Base-by-base conservation (phyloP, 768 basidiomycete genomes). In the Suillus plorans region DNA sequence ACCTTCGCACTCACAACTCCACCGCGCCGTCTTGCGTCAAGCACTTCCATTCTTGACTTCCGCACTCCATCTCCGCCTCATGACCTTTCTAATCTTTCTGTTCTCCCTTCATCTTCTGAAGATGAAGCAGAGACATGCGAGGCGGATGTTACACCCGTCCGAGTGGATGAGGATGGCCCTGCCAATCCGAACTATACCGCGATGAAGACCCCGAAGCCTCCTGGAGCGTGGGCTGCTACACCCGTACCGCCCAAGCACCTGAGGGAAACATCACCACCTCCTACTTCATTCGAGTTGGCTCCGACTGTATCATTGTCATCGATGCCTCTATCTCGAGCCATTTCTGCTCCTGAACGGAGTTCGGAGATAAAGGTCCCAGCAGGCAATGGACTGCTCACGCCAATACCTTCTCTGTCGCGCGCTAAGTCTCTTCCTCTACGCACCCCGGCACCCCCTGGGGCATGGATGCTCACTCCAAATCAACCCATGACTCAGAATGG, bases 381-480 rank as follows among this genome's bases (percentile, higher is more conserved):
- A 37, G 55, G 22, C 53, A 68, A 75, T 61, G 74, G 70, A 57
- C 69, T 67, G 34, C 69, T 77, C 63, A 87, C 87, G 0, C 87
- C 87, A 1, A 74, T 71, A 36, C 66, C 64, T 20, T 82, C 86
- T n/a, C 70, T 86, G 44, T 84, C 85, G 12, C 81, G 83, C 68
- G 81, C 80, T 36, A 77, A 73, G 12, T 75, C 82, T 7, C 73
- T 85, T 13, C 80, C 85, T 28, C 64, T 77, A 20, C 84, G 84
- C 63, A 91, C 89, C 0, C 89, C 90, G 49, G 85, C 81, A n/a
- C 84, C 83, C 3, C 89, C 90, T 22, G 90, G 90, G 45, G 89
- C 82, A 47, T 91, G 89, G 88, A 66, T 82, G 55, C 74, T 77
- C 3, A 90, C 90, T 16, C 88, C 90, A 3, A 81, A 71, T 41